phyloP scores from a whole-genome alignment of 345 rosid genomes.

The Physaria fendleri region DNA sequence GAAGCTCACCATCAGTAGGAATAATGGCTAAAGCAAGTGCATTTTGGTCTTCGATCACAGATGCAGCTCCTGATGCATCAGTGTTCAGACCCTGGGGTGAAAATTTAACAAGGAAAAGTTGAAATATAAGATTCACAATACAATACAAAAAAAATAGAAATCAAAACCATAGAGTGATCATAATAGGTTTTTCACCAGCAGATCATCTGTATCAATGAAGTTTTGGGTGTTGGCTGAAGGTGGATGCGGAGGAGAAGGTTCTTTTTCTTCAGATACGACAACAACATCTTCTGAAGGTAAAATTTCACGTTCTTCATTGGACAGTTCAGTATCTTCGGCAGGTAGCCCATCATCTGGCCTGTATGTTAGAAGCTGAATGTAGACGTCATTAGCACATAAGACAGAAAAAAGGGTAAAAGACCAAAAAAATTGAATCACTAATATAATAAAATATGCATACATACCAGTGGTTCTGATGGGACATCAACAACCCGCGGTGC shows the following conservation, averaged over 20 bases:
- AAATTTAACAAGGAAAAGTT: neutral
- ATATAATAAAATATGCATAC: slow-evolving; percentile 29
- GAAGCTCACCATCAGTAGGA: slow-evolving; percentile 50
- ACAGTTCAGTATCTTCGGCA: slow-evolving; percentile 41
- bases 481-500: slow-evolving; percentile 83
- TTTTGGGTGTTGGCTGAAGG: slow-evolving; percentile 48
- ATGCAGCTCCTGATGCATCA: slow-evolving; percentile 48
- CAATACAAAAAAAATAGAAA: neutral
- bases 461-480: slow-evolving; percentile 62
- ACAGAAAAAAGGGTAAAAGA: neutral
- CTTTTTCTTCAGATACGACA: slow-evolving; percentile 41
- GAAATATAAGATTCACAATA: neutral
- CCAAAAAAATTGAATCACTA: neutral
- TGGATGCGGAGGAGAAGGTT: slow-evolving; percentile 40
- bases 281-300: slow-evolving; percentile 43
- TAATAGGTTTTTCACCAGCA: slow-evolving; percentile 51
- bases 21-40: slow-evolving; percentile 93
- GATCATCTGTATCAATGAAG: slow-evolving; percentile 59
- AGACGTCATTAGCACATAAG: slow-evolving; percentile 13
- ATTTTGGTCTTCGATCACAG: slow-evolving; percentile 75
- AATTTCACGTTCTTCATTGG: slow-evolving; percentile 54
- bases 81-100: slow-evolving; percentile 60
- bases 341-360: slow-evolving; percentile 66
- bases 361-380: slow-evolving; percentile 68
- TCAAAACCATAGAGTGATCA: neutral